Base-by-base conservation (phyloP, 2,329 filamentous ascomycete genomes). In the Pezizomycotina sp. region DNA sequence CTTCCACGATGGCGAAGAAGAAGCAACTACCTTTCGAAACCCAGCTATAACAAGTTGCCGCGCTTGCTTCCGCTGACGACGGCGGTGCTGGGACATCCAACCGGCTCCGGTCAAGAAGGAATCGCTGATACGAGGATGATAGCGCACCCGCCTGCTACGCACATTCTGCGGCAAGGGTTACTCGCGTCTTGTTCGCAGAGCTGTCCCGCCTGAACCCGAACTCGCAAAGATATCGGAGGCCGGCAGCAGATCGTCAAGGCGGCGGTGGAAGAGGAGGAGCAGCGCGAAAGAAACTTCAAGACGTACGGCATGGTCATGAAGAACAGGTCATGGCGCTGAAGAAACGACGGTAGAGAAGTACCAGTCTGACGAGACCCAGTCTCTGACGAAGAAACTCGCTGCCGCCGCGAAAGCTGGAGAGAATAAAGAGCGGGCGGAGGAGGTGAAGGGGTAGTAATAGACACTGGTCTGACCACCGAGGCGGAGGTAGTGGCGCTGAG, bases 241-340 rank as follows among this genome's bases (percentile, higher is more conserved):
- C 59, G 63, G 26, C 58, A 61, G n/a, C 59, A 74, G 28, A 62
- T 84, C 14, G 76, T 83, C 43, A 69, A 66, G 47, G 62, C 71
- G 43, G 70, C 72, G 1, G 60, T 86, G 1, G 77, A 86, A 47
- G 72, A 84, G 42, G 91, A 98, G 58, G 74, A 92, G 61, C 71
- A 5, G 83, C 83, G 1, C n/a, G 63, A 63, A 8, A 71, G 74
- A 10, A 75, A 75, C 42, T 60, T 66, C 1, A 58, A 66, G 0
- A 71, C 95, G 18, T 98, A 98, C 52, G 63, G 68, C 5, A 92
- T 92, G 50, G 63, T 83, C 16, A 71, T 95, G 55, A 91, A 84
- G 53, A 78, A 82, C 47, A 73, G 73, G 21, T 76, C 95, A 40
- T 66, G 77, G 65, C 65, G 27, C 73, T 83, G 53, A 81, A 77